Conservation (phyloP, 2,329 filamentous ascomycete species). For the Dothistroma pini region DNA sequence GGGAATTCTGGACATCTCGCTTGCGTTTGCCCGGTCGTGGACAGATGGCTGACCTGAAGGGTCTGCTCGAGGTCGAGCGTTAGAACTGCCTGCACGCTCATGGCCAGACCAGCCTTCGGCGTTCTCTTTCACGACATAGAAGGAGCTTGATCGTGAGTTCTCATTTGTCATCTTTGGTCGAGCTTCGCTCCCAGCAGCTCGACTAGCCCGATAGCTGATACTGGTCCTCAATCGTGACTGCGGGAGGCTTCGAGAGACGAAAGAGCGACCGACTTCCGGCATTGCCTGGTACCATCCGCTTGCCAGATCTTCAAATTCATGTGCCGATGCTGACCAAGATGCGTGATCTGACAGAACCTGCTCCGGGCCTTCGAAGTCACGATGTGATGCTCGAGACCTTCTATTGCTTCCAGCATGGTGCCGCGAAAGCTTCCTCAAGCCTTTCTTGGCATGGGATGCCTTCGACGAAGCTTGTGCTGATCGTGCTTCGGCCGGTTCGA, state of each 20-base stretch:
- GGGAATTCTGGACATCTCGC: background rate
- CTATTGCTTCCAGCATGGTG: background rate
- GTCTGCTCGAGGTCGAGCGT: background rate
- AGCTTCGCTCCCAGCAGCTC: background rate
- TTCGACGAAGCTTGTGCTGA: background rate
- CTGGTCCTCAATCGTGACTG: background rate
- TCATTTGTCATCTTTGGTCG: background rate
- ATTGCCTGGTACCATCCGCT: background rate
- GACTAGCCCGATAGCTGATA: background rate
- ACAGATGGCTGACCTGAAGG: background rate
- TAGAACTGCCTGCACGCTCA: background rate
- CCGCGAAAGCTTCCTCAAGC: background rate
- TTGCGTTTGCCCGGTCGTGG: background rate
- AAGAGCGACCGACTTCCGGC: conserved; percentile 1
- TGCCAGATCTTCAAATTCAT: background rate
- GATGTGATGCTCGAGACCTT: background rate
- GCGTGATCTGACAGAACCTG: background rate
- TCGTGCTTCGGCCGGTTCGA: background rate
- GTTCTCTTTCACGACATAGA: background rate
- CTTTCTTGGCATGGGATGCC: background rate
- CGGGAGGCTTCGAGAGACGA: background rate
- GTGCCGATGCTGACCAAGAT: background rate
- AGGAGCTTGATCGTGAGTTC: background rate
- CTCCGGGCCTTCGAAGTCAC: background rate
- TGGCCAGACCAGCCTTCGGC: background rate